phyloP scores from a whole-genome alignment of 352 stramenopile genomes.

The Pythium phragmitis region DNA sequence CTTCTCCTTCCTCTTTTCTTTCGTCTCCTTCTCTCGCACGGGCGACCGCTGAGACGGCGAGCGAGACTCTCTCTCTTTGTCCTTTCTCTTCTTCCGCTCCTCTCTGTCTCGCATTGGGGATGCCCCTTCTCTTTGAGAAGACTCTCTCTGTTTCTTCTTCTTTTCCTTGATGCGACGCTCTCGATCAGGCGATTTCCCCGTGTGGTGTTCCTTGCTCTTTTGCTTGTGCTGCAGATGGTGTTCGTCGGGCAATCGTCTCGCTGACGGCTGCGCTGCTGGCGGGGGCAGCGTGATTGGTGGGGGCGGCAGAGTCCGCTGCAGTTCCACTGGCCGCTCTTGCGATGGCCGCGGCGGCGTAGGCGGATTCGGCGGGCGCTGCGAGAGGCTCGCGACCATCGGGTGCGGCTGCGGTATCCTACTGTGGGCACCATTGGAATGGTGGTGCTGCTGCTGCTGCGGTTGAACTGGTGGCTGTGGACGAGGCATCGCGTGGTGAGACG shows the following conservation, averaged over 20 bases:
- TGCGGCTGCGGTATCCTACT: slow-evolving; percentile 5
- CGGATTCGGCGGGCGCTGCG: slow-evolving; percentile 3
- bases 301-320: slow-evolving; percentile 2
- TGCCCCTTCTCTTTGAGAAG: not conserved
- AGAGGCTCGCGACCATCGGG: not conserved
- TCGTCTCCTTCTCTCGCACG: slow-evolving; percentile 2
- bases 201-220: slow-evolving; percentile 2
- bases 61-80: slow-evolving; percentile 6
- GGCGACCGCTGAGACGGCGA: not conserved
- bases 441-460: not conserved
- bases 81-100: slow-evolving; percentile 12
- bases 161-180: not conserved
- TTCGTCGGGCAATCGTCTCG: not conserved
- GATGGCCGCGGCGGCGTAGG: slow-evolving; percentile 18
- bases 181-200: not conserved
- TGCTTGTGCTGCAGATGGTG: not conserved
- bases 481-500: too few species aligned
- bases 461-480: not conserved
- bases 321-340: not conserved
- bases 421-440: not conserved
- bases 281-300: not conserved
- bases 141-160: not conserved
- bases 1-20: slow-evolving; percentile 3
- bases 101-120: not conserved
- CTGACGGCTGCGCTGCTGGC: not conserved